Percentiles rank a stretch among this genome's conserved stretches.
These are phyloP conservation scores for Xylaria sp. DNA, from an alignment of 2,329 filamentous ascomycete genomes.

Conservation along the genomic window DNA sequence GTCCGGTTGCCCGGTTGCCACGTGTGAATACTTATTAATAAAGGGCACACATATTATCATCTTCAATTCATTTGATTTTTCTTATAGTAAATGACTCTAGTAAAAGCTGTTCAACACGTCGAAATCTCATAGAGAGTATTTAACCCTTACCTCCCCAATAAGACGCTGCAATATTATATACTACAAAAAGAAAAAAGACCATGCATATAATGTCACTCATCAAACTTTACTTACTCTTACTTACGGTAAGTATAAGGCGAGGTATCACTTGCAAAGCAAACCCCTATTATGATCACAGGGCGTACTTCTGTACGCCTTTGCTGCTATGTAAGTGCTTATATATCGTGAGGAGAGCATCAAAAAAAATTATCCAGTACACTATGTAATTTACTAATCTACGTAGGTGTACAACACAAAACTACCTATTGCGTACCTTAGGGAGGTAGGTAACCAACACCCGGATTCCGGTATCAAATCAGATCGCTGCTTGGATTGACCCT, in stretches of 20 bases:
- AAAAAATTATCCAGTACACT: background rate
- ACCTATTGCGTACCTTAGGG: too few relatives aligned
- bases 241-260: too few relatives aligned
- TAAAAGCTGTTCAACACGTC: too few relatives aligned
- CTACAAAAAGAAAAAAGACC: constrained; percentile 22
- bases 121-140: background rate
- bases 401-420: background rate
- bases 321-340: too few relatives aligned
- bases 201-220: constrained; percentile 24
- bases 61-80: background rate
- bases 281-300: background rate
- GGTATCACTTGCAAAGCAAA: background rate
- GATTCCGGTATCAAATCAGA: constrained; percentile 17
- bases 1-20: background rate
- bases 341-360: background rate
- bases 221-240: background rate
- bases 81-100: background rate
- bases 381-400: background rate
- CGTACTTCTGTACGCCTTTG: background rate
- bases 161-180: too few relatives aligned
- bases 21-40: background rate
- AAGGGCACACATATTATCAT: background rate
- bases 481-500: constrained; percentile 7
- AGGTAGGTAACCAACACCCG: constrained; percentile 3
- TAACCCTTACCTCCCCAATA: background rate